Evolutionary conservation across 768 basidiomycete species (phyloP), one percentile per base, ranked within the genome.

Genomic region (Austroboletus festivus): DNA sequence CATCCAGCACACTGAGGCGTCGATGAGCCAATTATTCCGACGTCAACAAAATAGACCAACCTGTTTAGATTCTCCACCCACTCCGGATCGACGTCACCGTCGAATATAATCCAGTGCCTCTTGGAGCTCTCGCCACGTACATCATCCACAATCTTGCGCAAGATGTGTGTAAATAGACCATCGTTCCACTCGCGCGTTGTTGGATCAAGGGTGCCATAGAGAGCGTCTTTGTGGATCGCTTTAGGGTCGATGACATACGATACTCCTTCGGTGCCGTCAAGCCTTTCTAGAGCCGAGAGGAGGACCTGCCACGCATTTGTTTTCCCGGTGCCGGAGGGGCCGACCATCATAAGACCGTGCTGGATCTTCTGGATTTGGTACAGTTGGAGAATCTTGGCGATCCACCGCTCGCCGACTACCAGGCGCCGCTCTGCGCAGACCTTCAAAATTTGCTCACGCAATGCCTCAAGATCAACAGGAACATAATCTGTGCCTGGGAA

Each of bases 31-130:
- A 47, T n/a, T 1, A 26, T 24, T 41, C 33, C n/a, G 41, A n/a
- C 12, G 30, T 10, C 20, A 20, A 34, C 13, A 3, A 34, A 39
- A 47, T 12, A 23, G 52, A 34, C 71, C 78, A 28, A 89, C 96
- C 94, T 97, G 71, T 99, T 99, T 70, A 99, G 70, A 69, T 99
- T 99, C 71, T 99, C 96, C 2, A 99, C 96, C 96, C 96, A 98
- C 70, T 99, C 96, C 0, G 95, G 96, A 75, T 99, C 96, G 37
- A 99, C 96, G 59, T 99, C 96, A 49, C 96, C 96, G 62, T 99
- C 96, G 54, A 99, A 99, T 51, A 99, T 89, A 58, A 99, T 99
- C 96, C 95, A 99, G 63, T 98, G 96, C 26, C 96, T 75, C 72
- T 95, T 97, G 16, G 82, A 78, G 65, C 92, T 96, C 70, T 98